These are phyloP conservation scores for Trametes meyenii DNA, from an alignment of 768 basidiomycete species.

Conservation along the genomic window DNA sequence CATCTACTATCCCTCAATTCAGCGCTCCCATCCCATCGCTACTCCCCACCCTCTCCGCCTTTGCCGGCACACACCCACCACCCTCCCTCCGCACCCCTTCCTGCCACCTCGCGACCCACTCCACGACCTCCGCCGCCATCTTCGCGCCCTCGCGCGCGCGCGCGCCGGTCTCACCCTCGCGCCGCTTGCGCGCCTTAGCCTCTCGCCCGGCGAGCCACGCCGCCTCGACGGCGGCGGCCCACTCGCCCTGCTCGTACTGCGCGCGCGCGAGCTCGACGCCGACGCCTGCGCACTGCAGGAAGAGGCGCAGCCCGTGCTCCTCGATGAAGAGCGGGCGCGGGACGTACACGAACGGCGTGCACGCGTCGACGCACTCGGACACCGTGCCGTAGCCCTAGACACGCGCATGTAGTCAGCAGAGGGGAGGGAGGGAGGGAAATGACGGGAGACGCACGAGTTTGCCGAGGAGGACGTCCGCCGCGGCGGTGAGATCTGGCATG, in stretches of 20 bases:
- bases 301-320: constrained; percentile 71
- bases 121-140: constrained; percentile 51
- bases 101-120: constrained; percentile 49
- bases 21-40: constrained; percentile 3
- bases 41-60: background rate
- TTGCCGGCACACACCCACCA: background rate
- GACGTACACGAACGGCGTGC: constrained; percentile 80
- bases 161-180: constrained; percentile 45
- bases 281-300: constrained; percentile 65
- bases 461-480: constrained; percentile 74
- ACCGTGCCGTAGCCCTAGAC: constrained; percentile 81
- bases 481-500: constrained; percentile 80
- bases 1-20: background rate
- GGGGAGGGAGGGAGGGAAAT: background rate
- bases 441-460: constrained; percentile 60
- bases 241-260: constrained; percentile 72
- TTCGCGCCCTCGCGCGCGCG: constrained; percentile 45
- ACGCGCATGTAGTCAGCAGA: background rate
- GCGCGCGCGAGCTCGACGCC: constrained; percentile 68
- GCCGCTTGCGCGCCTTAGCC: constrained; percentile 51
- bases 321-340: constrained; percentile 81
- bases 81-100: background rate
- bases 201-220: constrained; percentile 57
- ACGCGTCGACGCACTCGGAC: constrained; percentile 75
- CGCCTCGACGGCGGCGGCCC: constrained; percentile 59